Conservation (phyloP, 106 monocot species). For the Hemerocallis citrina region DNA sequence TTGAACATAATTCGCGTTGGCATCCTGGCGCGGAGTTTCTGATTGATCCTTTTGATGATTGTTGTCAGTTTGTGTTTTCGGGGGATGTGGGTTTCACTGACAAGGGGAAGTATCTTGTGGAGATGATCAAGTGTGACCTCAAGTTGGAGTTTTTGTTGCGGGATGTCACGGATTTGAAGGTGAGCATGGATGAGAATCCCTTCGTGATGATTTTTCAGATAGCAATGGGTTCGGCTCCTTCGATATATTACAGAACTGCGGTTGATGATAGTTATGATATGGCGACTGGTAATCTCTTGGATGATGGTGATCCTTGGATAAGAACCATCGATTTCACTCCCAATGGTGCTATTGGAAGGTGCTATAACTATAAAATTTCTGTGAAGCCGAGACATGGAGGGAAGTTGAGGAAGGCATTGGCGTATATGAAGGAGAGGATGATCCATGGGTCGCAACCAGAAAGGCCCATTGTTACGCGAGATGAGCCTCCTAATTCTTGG, state of each 20-base stretch:
- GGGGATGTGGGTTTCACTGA: constrained; percentile 40
- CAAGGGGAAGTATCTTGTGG: constrained; percentile 16
- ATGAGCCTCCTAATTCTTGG: constrained; percentile 30
- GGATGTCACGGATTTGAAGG: constrained; percentile 53
- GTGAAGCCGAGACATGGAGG: constrained; percentile 50
- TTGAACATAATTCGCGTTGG: constrained; percentile 12
- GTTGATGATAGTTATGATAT: constrained; percentile 64
- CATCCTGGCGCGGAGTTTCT: constrained; percentile 54
- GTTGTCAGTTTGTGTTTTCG: constrained; percentile 43
- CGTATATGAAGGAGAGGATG: constrained; percentile 47
- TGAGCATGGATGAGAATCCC: constrained; percentile 23
- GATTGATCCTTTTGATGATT: constrained; percentile 71
- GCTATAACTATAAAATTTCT: constrained; percentile 33
- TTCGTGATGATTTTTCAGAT: constrained; percentile 44
- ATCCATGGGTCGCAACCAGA: constrained; percentile 15
- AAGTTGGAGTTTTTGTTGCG: constrained; percentile 69
- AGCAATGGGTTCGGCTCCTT: constrained; percentile 22
- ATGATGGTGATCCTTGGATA: constrained; percentile 93
- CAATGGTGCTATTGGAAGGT: constrained; percentile 49
- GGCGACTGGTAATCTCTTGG: constrained; percentile 37
- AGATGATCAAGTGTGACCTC: constrained; percentile 50
- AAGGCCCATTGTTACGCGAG: constrained; percentile 10
- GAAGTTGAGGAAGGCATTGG: constrained; percentile 39
- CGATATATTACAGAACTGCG: constrained; percentile 66
- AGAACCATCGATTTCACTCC: constrained; percentile 74